Evolutionary conservation across 169 alveolate species (phyloP).

Genomic region (Plasmodium falciparum): DNA sequence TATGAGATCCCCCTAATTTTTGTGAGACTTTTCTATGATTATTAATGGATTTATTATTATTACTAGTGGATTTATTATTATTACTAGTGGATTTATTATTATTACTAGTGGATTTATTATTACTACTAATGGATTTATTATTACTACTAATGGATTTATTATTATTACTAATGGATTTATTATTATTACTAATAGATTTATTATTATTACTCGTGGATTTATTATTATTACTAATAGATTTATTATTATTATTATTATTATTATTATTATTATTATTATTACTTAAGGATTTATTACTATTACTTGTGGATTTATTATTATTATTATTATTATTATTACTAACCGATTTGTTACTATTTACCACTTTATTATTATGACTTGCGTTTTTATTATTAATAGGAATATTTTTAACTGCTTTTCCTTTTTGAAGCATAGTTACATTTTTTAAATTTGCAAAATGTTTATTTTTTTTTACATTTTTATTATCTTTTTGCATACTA

Average conservation of each 20-base stretch:
- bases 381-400: too few species aligned
- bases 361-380: too few species aligned
- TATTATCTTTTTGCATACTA: slow-evolving; percentile 27
- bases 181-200: too few species aligned
- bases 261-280: background rate
- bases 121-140: too few species aligned
- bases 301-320: too few species aligned
- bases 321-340: background rate
- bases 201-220: too few species aligned
- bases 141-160: too few species aligned
- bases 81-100: background rate
- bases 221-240: background rate
- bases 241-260: background rate
- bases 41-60: background rate
- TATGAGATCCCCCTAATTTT: background rate
- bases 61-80: too few species aligned
- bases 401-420: background rate
- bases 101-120: background rate
- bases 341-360: background rate
- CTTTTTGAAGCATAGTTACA: background rate
- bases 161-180: too few species aligned
- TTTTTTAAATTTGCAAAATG: slow-evolving; percentile 5
- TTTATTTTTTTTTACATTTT: slow-evolving; percentile 17
- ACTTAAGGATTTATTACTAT: too few species aligned
- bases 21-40: background rate